Evolutionary conservation across 768 basidiomycete species (phyloP), one percentile per base, ranked within the genome.

Genomic region (Hortiboletus flavorubellus): DNA sequence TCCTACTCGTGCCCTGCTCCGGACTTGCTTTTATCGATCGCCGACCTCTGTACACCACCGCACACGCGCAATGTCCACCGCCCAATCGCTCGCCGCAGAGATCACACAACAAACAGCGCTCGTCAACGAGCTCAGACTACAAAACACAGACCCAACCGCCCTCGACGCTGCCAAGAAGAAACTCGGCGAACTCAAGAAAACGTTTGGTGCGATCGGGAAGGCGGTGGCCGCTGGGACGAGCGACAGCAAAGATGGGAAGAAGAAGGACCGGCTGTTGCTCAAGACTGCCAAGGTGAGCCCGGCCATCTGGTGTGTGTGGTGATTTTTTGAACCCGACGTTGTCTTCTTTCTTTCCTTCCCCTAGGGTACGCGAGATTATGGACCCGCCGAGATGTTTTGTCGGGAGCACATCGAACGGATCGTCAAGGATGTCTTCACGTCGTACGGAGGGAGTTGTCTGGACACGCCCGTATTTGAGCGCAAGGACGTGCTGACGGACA

Each of bases 391-490:
- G 68, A 96, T 95, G 83, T 85, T 89, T 71, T 87, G 96, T 61
- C 87, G 96, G 45, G 87, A 90, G 60, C 85, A 89, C 73, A 87
- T 98, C 65, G 95, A 98, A 68, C 80, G 81, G 41, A 90, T 86
- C 51, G 87, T 99, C 64, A 90, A 91, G 68, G 85, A 88, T 2
- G 84, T 85, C 54, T 99, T 98, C 73, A 84, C 91, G 44, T 81
- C 85, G 7, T 96, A 88, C 66, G 97, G 97, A 12, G 97, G 87
- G 8, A 80, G 84, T 50, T 93, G 91, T 58, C 91, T 99, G 51
- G 97, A 99, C 72, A 99, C 97, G 3, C 97, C 97, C 50, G 95
- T 98, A 7, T 98, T 99, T 64, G 97, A 98, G 74, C 86, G 96
- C 57, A 95, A 95, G 71, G 97, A 99, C 68, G 86, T 99, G 54